These are phyloP conservation scores for Arthromyces matolae DNA, from an alignment of 768 basidiomycete species.

Conservation along the genomic window DNA sequence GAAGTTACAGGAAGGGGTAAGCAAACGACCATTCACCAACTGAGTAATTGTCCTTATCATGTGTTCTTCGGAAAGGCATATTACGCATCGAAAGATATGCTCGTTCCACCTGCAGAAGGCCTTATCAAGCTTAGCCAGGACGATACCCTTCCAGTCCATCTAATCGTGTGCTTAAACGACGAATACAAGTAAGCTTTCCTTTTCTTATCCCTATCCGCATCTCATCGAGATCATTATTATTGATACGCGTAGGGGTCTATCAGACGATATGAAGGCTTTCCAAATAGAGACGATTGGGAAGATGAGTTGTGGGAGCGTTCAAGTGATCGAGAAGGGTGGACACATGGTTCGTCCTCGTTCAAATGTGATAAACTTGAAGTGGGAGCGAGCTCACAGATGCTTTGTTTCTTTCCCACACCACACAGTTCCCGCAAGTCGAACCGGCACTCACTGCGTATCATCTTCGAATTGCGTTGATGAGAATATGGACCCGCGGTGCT, in stretches of 20 bases:
- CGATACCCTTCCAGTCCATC: conserved; percentile 4
- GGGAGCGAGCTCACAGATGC: too few relatives aligned
- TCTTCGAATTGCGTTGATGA: conserved; percentile 7
- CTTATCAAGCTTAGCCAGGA: conserved; percentile 2
- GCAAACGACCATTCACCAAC: background rate
- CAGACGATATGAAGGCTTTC: conserved; percentile 8
- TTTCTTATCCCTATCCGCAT: too few relatives aligned
- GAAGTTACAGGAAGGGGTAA: conserved; percentile 3
- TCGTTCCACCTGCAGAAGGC: background rate
- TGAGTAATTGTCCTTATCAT: background rate
- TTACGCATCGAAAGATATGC: conserved; percentile 8
- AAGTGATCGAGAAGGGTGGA: conserved; percentile 4
- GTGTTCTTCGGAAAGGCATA: conserved; percentile 1
- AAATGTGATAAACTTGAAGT: too few relatives aligned
- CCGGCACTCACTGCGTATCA: background rate
- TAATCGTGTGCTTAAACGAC: conserved; percentile 8
- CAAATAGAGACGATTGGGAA: conserved; percentile 1
- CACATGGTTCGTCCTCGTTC: conserved; percentile 1
- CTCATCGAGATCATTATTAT: background rate
- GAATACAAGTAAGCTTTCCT: conserved; percentile 2
- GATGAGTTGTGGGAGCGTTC: conserved; percentile 7
- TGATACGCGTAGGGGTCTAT: conserved; percentile 6
- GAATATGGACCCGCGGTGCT: background rate
- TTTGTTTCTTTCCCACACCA: background rate
- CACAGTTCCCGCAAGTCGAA: conserved; percentile 8